These are phyloP conservation scores for Nakataea oryzae DNA, from an alignment of 2,329 filamentous ascomycete species.

Conservation along the genomic window DNA sequence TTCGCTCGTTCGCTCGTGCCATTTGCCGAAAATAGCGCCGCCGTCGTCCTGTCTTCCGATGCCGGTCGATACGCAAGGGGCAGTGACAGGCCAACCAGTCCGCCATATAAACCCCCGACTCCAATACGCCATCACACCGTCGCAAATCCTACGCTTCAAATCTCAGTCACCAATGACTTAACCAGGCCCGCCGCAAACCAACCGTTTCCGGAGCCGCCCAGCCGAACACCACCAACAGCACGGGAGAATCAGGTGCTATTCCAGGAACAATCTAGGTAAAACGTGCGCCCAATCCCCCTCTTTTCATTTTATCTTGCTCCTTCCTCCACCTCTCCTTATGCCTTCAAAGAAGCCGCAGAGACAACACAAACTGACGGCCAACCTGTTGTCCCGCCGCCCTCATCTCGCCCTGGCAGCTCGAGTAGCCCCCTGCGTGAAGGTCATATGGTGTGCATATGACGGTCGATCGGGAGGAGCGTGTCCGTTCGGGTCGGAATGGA, in stretches of 20 bases:
- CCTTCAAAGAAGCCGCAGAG: too few relatives aligned
- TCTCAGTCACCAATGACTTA: neutral
- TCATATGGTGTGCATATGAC: neutral
- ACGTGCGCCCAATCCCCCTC: neutral
- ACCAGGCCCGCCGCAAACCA: neutral
- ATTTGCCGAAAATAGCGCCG: neutral
- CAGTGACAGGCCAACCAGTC: neutral
- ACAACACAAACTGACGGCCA: neutral
- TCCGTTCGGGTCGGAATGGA: neutral
- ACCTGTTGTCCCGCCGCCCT: neutral
- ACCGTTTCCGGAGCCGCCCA: slow-evolving; percentile 8
- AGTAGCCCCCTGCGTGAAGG: neutral
- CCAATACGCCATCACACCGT: slow-evolving; percentile 4
- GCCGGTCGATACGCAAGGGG: neutral
- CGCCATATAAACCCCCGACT: neutral
- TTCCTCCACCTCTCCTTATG: neutral
- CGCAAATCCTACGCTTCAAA: slow-evolving; percentile 7
- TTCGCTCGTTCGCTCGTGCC: neutral
- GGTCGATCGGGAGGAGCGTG: neutral
- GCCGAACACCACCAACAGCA: slow-evolving; percentile 18
- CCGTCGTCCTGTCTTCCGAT: neutral
- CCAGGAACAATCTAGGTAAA: slow-evolving; percentile 28
- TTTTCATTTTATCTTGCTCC: neutral
- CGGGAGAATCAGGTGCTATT: slow-evolving; percentile 30
- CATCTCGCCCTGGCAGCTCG: neutral